A percentile compares a stretch with the other conserved stretches of the same genome.
Evolutionary conservation across 305 asterid species (phyloP).

Genomic region (Andrographis paniculata): DNA sequence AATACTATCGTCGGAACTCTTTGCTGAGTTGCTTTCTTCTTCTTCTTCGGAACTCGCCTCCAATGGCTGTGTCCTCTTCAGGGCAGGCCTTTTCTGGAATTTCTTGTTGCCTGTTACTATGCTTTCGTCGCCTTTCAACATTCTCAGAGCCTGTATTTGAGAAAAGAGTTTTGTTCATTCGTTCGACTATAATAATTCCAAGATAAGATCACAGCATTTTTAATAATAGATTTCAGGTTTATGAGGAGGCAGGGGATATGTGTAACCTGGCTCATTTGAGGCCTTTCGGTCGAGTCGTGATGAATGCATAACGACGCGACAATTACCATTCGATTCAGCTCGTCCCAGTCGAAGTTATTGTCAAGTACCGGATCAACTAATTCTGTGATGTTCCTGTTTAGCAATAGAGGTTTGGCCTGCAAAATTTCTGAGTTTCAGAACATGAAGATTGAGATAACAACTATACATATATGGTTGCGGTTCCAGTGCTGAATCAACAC

Average conservation of each 20-base stretch:
- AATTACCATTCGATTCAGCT: conserved; percentile 50
- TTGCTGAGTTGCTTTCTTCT: conserved; percentile 38
- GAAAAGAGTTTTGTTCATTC: background rate
- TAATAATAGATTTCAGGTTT: no score
- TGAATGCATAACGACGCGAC: conserved; percentile 78
- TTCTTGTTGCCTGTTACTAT: conserved; percentile 44
- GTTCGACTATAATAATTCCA: no score
- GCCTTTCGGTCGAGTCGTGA: conserved; percentile 62
- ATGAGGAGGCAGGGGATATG: no score
- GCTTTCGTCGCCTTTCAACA: conserved; percentile 69
- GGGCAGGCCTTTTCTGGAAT: conserved; percentile 74
- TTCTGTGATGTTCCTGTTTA: conserved; percentile 35
- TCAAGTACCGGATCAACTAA: conserved; percentile 68
- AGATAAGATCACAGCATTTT: no score
- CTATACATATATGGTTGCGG: no score
- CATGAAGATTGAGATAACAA: no score
- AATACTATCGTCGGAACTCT: conserved; percentile 21
- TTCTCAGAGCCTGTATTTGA: conserved; percentile 48
- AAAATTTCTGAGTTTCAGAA: conserved; percentile 16
- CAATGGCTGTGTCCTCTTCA: conserved; percentile 45
- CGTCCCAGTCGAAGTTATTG: conserved; percentile 50
- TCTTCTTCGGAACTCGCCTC: conserved; percentile 43
- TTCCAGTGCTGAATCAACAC: no score
- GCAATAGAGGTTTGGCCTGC: conserved; percentile 85
- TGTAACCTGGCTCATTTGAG: conserved; percentile 73